Evolutionary conservation across 495 filamentous ascomycete species (phyloP), one percentile per base, ranked within the genome.

Genomic region (Hypoxylon trugodes): DNA sequence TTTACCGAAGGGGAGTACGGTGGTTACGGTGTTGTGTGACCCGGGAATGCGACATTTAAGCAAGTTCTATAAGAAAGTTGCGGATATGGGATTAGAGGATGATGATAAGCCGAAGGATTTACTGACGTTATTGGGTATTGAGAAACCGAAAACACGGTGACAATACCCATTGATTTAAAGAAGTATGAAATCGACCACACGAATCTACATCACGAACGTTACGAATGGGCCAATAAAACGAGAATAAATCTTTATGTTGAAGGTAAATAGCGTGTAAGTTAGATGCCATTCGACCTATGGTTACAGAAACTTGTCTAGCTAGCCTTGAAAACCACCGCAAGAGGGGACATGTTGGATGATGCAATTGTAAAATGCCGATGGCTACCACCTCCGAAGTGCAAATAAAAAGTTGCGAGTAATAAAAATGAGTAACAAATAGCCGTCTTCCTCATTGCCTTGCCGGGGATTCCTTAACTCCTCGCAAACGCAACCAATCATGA

Each of bases 21-120:
- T 99, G 40, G 93, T 97, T 19, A 99, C 95, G 0, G 82, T 99
- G 10, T 76, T 98, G 38, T 98, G 94, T 70, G 95, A 99, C 74
- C 90, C 88, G 22, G 95, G 95, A 1, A 90, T 89, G 15, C 82
- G 95, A 65, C 96, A 99, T 75, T 77, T 99, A 21, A 96, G 90
- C 59, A 93, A 94, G 71, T 97, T 98, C 76, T 98, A 93, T 92
- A 90, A 90, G 58, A 83, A 84, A 54, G 87, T 91, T 33, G 91
- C 87, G 7, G 84, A 89, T 47, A 80, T 92, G 55, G 91, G 89
- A 3, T 82, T 81, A 32, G 83, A 84, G 51, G 75, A 77, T 40
- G 74, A 75, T 53, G 8, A 51, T 33, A 65, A 72, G 38, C 38
- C 69, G 33, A 66, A 73, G 8, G 50, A 79, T 41, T 32, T 80